phyloP scores from a whole-genome alignment of 1,284 basidiomycete genomes.

The Fomitopsis pinicola region DNA sequence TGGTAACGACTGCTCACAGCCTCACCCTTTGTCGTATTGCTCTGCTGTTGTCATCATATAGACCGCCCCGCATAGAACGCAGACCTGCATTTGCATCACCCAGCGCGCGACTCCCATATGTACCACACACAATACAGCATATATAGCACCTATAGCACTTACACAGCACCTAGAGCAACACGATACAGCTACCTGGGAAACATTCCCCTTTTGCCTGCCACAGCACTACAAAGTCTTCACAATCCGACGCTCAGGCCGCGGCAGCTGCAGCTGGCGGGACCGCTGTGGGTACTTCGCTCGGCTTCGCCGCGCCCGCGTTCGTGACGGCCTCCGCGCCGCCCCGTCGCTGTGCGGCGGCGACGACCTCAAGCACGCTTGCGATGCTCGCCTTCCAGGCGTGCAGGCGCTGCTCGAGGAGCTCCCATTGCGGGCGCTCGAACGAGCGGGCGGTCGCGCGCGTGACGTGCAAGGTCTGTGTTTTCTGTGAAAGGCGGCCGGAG shows the following conservation, averaged over 20 bases:
- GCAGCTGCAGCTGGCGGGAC: constrained; percentile 21
- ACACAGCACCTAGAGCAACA: not conserved
- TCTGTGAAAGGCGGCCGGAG: constrained; percentile 84
- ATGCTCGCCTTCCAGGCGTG: constrained; percentile 78
- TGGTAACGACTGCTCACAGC: constrained; percentile 41
- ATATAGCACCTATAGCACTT: not conserved
- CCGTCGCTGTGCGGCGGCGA: constrained; percentile 55
- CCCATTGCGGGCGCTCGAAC: constrained; percentile 83
- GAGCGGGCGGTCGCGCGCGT: constrained; percentile 73
- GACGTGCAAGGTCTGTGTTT: constrained; percentile 71
- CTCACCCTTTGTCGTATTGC: not conserved
- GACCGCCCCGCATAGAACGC: not conserved
- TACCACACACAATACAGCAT: not conserved
- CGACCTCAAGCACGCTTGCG: constrained; percentile 62
- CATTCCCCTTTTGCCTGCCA: not conserved
- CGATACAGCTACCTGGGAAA: not conserved
- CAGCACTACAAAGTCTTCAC: not conserved
- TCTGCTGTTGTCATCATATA: not conserved
- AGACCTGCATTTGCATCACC: not conserved
- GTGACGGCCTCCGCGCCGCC: constrained; percentile 14
- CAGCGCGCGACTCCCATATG: not conserved
- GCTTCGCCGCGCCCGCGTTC: constrained; percentile 6
- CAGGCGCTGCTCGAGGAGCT: constrained; percentile 74
- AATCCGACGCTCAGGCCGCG: not conserved
- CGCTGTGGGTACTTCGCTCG: constrained; percentile 9